Evolutionary conservation across 768 basidiomycete species (phyloP).

Genomic region (Boletus sp.): DNA sequence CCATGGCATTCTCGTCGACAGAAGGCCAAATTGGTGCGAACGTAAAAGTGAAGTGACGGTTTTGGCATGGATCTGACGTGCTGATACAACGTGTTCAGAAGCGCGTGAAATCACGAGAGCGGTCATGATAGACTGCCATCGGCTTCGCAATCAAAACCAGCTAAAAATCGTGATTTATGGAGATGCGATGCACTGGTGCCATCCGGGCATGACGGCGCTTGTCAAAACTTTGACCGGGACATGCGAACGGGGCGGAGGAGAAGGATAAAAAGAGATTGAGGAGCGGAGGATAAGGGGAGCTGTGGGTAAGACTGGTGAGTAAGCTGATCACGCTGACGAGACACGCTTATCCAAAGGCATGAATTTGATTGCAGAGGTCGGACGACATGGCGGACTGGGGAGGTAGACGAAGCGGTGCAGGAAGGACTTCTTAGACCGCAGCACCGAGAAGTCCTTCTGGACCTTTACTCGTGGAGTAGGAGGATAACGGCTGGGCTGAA

Average conservation of each 20-base stretch:
- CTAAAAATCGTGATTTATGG: constrained; percentile 22
- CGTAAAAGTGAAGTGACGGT: constrained; percentile 32
- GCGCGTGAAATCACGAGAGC: constrained; percentile 34
- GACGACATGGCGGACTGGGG: constrained; percentile 9
- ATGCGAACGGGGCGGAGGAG: constrained; percentile 4
- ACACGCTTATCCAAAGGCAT: constrained; percentile 21
- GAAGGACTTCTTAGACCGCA: constrained; percentile 21
- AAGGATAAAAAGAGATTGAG: neutral
- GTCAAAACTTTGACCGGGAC: constrained; percentile 9
- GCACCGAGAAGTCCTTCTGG: constrained; percentile 23
- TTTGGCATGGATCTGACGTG: constrained; percentile 33
- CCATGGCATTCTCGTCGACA: constrained; percentile 26
- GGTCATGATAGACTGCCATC: constrained; percentile 33
- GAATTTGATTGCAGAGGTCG: constrained; percentile 17
- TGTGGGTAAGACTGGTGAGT: constrained; percentile 19
- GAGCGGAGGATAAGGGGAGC: constrained; percentile 14
- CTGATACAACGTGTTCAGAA: constrained; percentile 35
- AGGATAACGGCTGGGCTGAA: constrained; percentile 21
- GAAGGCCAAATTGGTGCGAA: constrained; percentile 23
- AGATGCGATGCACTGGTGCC: constrained; percentile 8
- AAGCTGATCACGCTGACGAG: constrained; percentile 16
- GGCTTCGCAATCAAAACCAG: constrained; percentile 24
- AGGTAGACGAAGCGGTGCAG: constrained; percentile 25
- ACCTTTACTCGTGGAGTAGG: constrained; percentile 19
- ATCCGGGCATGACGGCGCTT: constrained; percentile 17